Evolutionary conservation across 805 yeast species (phyloP).

Genomic region (Hanseniaspora mollemarum): DNA sequence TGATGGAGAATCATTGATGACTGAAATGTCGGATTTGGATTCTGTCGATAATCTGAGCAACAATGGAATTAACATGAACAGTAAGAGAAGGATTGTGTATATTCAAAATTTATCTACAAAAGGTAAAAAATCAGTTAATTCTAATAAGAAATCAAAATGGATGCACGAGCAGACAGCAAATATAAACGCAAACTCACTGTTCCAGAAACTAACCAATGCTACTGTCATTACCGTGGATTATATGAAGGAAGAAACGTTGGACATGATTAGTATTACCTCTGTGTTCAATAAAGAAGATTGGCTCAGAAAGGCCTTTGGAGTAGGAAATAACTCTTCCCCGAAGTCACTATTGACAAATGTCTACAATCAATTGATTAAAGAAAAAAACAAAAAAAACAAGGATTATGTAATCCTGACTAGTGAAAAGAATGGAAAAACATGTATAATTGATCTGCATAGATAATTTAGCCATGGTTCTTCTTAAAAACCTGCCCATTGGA

Average conservation of each 20-base stretch:
- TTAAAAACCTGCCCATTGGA: constrained; percentile 13
- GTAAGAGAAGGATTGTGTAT: constrained; percentile 44
- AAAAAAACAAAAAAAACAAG: constrained; percentile 50
- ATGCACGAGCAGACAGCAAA: constrained; percentile 62
- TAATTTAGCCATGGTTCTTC: constrained; percentile 21
- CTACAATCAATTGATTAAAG: constrained; percentile 60
- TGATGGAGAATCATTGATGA: constrained; percentile 10
- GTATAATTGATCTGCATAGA: constrained; percentile 55
- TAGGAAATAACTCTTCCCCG: constrained; percentile 67
- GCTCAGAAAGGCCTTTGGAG: constrained; percentile 63
- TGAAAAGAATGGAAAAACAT: constrained; percentile 62
- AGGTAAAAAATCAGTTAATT: constrained; percentile 45
- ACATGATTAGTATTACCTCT: constrained; percentile 68
- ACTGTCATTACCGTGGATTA: constrained; percentile 73
- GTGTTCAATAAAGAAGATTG: constrained; percentile 65
- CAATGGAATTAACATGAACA: constrained; percentile 24
- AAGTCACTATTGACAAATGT: constrained; percentile 68
- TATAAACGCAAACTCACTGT: constrained; percentile 43
- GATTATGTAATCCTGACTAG: constrained; percentile 69
- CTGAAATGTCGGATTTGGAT: constrained; percentile 21
- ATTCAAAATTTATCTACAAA: constrained; percentile 74
- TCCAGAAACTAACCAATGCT: constrained; percentile 47
- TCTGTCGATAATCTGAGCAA: constrained; percentile 21
- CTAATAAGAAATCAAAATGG: constrained; percentile 64
- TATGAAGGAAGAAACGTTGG: constrained; percentile 67